A percentile compares a stretch with the other conserved stretches of the same genome.
phyloP scores from a whole-genome alignment of 2,329 filamentous ascomycete species.

The Corynespora cassiicola region DNA sequence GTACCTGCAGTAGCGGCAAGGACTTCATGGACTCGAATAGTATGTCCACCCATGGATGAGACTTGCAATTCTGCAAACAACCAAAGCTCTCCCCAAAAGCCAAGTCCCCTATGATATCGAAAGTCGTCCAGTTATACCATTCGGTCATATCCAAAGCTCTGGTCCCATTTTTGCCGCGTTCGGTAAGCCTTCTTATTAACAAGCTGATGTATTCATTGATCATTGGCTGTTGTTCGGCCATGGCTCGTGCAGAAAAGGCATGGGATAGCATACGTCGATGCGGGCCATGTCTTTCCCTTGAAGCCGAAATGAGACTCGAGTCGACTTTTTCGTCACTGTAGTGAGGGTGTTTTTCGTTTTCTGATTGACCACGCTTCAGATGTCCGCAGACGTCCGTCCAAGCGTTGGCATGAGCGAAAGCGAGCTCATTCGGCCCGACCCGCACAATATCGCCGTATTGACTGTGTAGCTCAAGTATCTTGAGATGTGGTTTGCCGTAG shows the following conservation, averaged over 20 bases:
- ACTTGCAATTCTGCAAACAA: conserved; percentile 35
- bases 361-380: no score
- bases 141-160: conserved; percentile 5
- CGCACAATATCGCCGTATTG: conserved; percentile 12
- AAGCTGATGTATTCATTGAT: conserved; percentile 16
- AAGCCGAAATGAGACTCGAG: no score
- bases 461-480: conserved; percentile 9
- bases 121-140: conserved; percentile 47
- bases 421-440: conserved; percentile 47
- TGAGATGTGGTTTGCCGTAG: no score
- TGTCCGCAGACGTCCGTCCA: conserved; percentile 49
- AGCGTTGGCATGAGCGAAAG: conserved; percentile 42
- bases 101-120: conserved; percentile 51
- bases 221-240: conserved; percentile 18
- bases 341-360: no score
- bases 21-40: conserved; percentile 7
- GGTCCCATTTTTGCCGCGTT: background rate
- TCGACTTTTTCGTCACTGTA: no score
- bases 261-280: no score
- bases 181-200: conserved; percentile 6
- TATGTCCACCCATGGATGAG: conserved; percentile 40
- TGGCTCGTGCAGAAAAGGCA: conserved; percentile 27
- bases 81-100: conserved; percentile 49
- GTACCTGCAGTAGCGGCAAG: conserved; percentile 10
- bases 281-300: no score